Evolutionary conservation across 73 alveolate species (phyloP).

Genomic region (Paraurostyla sp.): DNA sequence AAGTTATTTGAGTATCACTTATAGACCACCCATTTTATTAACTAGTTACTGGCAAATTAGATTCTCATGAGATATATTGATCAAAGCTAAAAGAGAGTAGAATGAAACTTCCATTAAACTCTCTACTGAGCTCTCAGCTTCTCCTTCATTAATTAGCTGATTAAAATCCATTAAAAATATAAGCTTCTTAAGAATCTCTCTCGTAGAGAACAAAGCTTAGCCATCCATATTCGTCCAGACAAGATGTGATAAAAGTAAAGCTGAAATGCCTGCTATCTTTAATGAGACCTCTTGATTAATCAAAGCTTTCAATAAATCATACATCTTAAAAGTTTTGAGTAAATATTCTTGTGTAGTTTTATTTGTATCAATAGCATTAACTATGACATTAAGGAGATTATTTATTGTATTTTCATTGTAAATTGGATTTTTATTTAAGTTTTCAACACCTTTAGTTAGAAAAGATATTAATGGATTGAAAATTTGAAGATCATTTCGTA

Average conservation of each 20-base stretch:
- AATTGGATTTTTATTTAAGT: neutral
- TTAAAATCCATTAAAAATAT: constrained; percentile 47
- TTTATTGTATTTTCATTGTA: constrained; percentile 9
- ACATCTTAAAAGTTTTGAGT: neutral
- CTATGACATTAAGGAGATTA: constrained; percentile 36
- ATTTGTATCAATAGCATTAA: constrained; percentile 51
- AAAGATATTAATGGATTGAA: neutral
- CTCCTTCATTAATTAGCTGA: constrained; percentile 56
- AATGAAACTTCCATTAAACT: constrained; percentile 54
- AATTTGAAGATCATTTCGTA: neutral
- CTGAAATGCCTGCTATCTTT: neutral
- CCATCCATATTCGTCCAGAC: constrained; percentile 52
- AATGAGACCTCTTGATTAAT: constrained; percentile 6
- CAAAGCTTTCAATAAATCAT: neutral
- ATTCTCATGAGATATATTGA: constrained; percentile 52
- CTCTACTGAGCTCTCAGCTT: constrained; percentile 42
- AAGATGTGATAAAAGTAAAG: constrained; percentile 56
- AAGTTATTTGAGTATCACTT: neutral
- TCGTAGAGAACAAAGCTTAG: constrained; percentile 38
- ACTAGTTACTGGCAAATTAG: neutral
- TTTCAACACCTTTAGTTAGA: neutral
- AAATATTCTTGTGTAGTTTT: constrained; percentile 1
- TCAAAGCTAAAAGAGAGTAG: constrained; percentile 32
- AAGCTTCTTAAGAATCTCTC: constrained; percentile 48
- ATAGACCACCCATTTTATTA: constrained; percentile 23